Evolutionary conservation across 1,284 basidiomycete species (phyloP).

Genomic region (Moesziomyces sp.): DNA sequence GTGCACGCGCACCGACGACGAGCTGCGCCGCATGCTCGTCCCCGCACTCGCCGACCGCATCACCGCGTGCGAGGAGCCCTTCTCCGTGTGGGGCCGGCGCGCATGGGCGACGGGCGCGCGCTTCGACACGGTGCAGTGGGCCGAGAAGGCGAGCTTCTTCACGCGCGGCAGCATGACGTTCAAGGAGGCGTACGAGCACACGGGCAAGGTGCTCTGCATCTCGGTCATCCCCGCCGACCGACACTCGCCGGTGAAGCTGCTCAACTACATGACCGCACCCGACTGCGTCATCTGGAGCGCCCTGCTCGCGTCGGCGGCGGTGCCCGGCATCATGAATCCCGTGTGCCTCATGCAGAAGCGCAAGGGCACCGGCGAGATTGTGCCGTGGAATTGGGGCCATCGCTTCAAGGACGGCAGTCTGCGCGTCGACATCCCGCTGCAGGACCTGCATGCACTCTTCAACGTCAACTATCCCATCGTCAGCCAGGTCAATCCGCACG

Average conservation of each 20-base stretch:
- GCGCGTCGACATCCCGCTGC: conserved; percentile 89
- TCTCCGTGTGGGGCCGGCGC: conserved; percentile 77
- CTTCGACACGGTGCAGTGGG: conserved; percentile 92
- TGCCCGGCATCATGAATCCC: conserved; percentile 71
- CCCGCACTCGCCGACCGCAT: conserved; percentile 78
- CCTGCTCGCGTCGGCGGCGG: conserved; percentile 64
- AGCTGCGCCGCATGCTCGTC: conserved; percentile 76
- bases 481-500: conserved; percentile 95
- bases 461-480: conserved; percentile 94
- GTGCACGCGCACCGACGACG: conserved; percentile 89
- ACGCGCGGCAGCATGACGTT: conserved; percentile 95
- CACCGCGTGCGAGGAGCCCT: conserved; percentile 86
- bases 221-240: conserved; percentile 93
- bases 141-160: conserved; percentile 80
- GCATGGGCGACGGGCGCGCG: conserved; percentile 88
- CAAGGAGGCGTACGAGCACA: conserved; percentile 90
- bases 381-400: conserved; percentile 91
- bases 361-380: conserved; percentile 77
- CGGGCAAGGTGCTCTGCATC: conserved; percentile 88
- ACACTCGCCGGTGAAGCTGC: conserved; percentile 88
- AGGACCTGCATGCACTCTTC: conserved; percentile 77
- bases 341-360: conserved; percentile 90
- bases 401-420: conserved; percentile 66
- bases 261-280: conserved; percentile 95
- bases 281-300: conserved; percentile 77